phyloP scores from a whole-genome alignment of 257 asterid species.

The Nicotiana noctiflora region DNA sequence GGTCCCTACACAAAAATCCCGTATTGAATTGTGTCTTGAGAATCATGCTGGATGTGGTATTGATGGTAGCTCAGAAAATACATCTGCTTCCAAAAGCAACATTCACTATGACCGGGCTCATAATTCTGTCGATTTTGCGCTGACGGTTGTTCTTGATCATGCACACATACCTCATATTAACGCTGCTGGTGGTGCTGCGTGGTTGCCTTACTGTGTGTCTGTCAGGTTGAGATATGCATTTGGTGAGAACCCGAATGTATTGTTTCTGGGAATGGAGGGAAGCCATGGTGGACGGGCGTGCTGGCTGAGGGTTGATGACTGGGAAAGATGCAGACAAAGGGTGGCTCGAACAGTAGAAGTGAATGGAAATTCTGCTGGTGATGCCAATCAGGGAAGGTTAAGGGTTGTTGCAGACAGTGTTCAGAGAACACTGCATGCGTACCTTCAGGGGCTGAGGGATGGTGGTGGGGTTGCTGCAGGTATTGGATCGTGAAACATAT shows the following conservation, averaged over 20 bases:
- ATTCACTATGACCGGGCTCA: constrained; percentile 77
- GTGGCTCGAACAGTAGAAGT: constrained; percentile 61
- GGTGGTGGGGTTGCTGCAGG: constrained; percentile 34
- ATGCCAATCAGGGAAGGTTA: constrained; percentile 77
- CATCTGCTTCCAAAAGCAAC: constrained; percentile 70
- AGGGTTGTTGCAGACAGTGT: constrained; percentile 78
- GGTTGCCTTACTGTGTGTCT: constrained; percentile 96
- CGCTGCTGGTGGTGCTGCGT: constrained; percentile 99
- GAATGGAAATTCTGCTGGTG: constrained; percentile 63
- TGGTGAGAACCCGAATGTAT: constrained; percentile 61
- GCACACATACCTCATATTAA: constrained; percentile 82
- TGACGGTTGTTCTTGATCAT: constrained; percentile 91
- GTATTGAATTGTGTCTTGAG: constrained; percentile 90
- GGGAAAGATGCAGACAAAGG: constrained; percentile 90
- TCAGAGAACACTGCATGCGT: constrained; percentile 69
- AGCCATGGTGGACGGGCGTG: constrained; percentile 99
- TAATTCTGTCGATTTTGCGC: constrained; percentile 84
- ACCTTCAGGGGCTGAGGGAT: constrained; percentile 88
- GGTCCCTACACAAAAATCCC: constrained; percentile 84
- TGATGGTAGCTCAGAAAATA: constrained; percentile 48
- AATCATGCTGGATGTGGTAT: constrained; percentile 66
- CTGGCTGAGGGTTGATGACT: constrained; percentile 75
- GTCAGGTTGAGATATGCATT: constrained; percentile 73
- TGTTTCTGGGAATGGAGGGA: constrained; percentile 94
- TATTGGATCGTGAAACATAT: constrained; percentile 23